Percentiles rank a stretch among this genome's conserved stretches.
Conservation (phyloP, 768 basidiomycete species). For the Boletus reticuloceps region DNA sequence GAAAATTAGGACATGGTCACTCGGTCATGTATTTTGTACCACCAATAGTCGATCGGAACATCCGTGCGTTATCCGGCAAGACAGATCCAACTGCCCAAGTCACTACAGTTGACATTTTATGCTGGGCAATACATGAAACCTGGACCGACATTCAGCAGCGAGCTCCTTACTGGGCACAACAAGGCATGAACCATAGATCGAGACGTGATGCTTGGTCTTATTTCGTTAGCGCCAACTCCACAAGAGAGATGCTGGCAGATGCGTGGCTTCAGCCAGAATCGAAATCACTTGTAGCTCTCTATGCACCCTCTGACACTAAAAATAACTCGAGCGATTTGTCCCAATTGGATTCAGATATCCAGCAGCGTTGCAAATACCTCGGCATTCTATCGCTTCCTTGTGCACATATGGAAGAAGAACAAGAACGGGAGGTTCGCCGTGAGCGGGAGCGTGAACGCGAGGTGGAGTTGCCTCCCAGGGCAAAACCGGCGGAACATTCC, state of each 20-base stretch:
- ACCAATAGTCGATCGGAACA: slow-evolving; percentile 34
- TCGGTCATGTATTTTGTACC: slow-evolving; percentile 46
- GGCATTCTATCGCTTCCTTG: slow-evolving; percentile 8
- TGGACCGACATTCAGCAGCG: neutral
- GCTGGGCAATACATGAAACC: neutral
- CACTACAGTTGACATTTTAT: slow-evolving; percentile 31
- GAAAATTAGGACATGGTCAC: slow-evolving; percentile 43
- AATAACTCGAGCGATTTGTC: neutral
- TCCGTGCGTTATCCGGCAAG: slow-evolving; percentile 26
- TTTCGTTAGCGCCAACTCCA: neutral
- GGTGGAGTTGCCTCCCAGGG: slow-evolving; percentile 33
- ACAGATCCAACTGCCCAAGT: neutral
- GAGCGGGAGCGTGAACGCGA: slow-evolving; percentile 42
- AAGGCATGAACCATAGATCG: slow-evolving; percentile 19
- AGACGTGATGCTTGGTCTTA: slow-evolving; percentile 11
- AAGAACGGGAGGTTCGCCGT: slow-evolving; percentile 42
- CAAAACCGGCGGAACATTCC: slow-evolving; percentile 14
- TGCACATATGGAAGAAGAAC: slow-evolving; percentile 37
- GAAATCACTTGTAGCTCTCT: slow-evolving; percentile 21
- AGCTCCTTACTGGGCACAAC: slow-evolving; percentile 19
- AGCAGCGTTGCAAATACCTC: slow-evolving; percentile 8
- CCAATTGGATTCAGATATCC: neutral
- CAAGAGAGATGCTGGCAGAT: neutral
- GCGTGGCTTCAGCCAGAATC: slow-evolving; percentile 18
- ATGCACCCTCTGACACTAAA: slow-evolving; percentile 6